These are phyloP conservation scores for Lasiosphaeria miniovina DNA, from an alignment of 495 filamentous ascomycete genomes.

Conservation along the genomic window DNA sequence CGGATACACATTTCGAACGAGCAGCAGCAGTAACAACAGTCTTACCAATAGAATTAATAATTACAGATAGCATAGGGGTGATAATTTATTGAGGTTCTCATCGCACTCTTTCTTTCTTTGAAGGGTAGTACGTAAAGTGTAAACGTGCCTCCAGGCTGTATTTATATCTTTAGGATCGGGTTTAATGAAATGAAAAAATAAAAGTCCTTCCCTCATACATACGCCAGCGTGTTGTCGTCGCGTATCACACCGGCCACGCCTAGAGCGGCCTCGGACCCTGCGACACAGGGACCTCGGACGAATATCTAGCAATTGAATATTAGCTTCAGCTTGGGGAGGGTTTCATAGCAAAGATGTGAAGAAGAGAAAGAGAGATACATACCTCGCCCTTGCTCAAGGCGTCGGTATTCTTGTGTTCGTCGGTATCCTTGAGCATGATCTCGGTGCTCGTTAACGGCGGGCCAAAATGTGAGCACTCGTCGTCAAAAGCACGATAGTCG, in stretches of 20 bases:
- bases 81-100: too few species aligned
- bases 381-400: slow-evolving; percentile 62
- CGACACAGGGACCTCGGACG: slow-evolving; percentile 66
- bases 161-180: background rate
- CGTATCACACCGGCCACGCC: slow-evolving; percentile 55
- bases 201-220: slow-evolving; percentile 23
- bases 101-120: too few species aligned
- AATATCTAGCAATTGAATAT: slow-evolving; percentile 44
- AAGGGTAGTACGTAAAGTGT: too few species aligned
- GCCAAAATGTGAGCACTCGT: slow-evolving; percentile 71
- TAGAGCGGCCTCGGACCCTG: slow-evolving; percentile 56
- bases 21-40: too few species aligned
- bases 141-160: too few species aligned
- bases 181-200: background rate
- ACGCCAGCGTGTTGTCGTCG: slow-evolving; percentile 54
- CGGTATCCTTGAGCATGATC: slow-evolving; percentile 63
- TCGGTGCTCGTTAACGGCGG: slow-evolving; percentile 76
- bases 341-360: background rate
- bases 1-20: too few species aligned
- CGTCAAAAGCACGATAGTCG: slow-evolving; percentile 71
- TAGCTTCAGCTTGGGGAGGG: slow-evolving; percentile 2
- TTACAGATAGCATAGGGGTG: too few species aligned
- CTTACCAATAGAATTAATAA: too few species aligned
- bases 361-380: slow-evolving; percentile 21
- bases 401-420: slow-evolving; percentile 56